These are phyloP conservation scores for Hypoxylon fuscum DNA, from an alignment of 495 filamentous ascomycete genomes.

Conservation along the genomic window DNA sequence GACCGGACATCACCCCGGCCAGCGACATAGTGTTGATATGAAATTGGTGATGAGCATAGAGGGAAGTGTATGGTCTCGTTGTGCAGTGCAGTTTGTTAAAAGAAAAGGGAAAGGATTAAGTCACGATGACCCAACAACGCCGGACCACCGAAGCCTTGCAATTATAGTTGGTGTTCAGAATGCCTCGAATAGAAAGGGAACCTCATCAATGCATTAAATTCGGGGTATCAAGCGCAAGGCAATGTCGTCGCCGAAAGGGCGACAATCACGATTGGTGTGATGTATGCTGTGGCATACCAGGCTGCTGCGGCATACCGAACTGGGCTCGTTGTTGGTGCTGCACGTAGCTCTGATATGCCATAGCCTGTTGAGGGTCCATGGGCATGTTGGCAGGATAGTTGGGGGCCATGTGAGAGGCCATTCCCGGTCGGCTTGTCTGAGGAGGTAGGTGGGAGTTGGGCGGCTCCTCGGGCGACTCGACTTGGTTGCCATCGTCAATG, in stretches of 20 bases:
- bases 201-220: constrained; percentile 61
- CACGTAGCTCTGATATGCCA: constrained; percentile 71
- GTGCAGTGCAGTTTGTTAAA: too few species aligned
- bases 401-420: constrained; percentile 62
- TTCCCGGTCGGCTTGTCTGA: constrained; percentile 59
- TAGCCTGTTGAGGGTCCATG: constrained; percentile 63
- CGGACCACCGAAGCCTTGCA: constrained; percentile 45
- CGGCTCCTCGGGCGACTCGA: constrained; percentile 72
- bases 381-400: constrained; percentile 62
- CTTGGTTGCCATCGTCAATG: constrained; percentile 73
- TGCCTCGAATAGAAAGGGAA: constrained; percentile 50
- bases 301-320: constrained; percentile 62
- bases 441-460: constrained; percentile 65
- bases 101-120: constrained; percentile 27
- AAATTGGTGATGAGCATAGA: constrained; percentile 37
- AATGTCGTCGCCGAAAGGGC: constrained; percentile 42
- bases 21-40: constrained; percentile 37
- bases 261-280: constrained; percentile 54
- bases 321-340: constrained; percentile 63
- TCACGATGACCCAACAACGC: constrained; percentile 48
- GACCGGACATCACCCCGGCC: constrained; percentile 8
- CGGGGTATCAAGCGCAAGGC: constrained; percentile 58
- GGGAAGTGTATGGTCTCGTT: constrained; percentile 36
- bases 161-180: constrained; percentile 45
- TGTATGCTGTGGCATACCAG: constrained; percentile 63